Evolutionary conservation across 2,329 filamentous ascomycete genomes (phyloP).

Genomic region (Fusarium sp.): DNA sequence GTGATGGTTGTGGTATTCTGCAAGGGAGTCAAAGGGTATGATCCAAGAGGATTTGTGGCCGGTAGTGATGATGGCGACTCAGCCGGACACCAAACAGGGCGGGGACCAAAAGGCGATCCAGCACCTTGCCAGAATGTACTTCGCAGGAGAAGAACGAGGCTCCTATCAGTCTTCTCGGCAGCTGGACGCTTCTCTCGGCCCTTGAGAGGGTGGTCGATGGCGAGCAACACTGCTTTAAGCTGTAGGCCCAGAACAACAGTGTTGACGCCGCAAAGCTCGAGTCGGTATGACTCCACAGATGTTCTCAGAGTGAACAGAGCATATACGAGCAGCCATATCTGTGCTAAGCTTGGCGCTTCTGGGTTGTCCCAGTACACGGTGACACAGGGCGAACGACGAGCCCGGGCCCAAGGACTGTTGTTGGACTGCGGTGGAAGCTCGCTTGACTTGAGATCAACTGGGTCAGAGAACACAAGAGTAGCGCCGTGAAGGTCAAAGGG

Average conservation of each 20-base stretch:
- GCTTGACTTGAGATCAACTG: conserved; percentile 61
- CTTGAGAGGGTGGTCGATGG: conserved; percentile 61
- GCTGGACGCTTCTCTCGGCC: conserved; percentile 49
- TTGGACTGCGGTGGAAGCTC: conserved; percentile 63
- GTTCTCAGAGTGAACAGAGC: conserved; percentile 65
- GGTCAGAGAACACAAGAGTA: conserved; percentile 60
- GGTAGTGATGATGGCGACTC: conserved; percentile 56
- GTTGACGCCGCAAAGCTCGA: conserved; percentile 58
- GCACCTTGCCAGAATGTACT: conserved; percentile 78
- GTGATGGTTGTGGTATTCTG: conserved; percentile 59
- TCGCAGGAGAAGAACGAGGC: conserved; percentile 60
- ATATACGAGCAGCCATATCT: conserved; percentile 67
- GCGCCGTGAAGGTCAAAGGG: conserved; percentile 52
- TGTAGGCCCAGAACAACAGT: conserved; percentile 54
- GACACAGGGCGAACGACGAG: conserved; percentile 64
- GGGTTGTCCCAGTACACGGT: conserved; percentile 59
- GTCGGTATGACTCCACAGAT: conserved; percentile 62
- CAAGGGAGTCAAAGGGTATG: conserved; percentile 63
- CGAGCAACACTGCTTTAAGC: conserved; percentile 62
- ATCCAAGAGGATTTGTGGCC: conserved; percentile 54
- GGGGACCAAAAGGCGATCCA: conserved; percentile 74
- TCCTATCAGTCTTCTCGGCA: conserved; percentile 45
- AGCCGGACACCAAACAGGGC: conserved; percentile 70
- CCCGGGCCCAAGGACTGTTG: conserved; percentile 69
- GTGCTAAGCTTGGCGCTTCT: conserved; percentile 59